Evolutionary conservation across 2,329 filamentous ascomycete genomes (phyloP).

Genomic region (Cadophora malorum): DNA sequence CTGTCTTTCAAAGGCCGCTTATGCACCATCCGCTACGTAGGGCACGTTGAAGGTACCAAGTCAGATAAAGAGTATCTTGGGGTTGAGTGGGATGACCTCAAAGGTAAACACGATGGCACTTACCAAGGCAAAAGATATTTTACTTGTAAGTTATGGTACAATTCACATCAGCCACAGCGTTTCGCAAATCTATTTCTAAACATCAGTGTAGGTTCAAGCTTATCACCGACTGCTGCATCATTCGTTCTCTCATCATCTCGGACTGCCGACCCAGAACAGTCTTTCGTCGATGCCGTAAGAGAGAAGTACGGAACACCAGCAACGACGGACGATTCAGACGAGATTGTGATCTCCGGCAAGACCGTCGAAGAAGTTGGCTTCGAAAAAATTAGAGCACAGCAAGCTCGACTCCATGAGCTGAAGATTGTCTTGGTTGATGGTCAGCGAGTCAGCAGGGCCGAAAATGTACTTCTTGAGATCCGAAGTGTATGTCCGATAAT

Average conservation of each 20-base stretch:
- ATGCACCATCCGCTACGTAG: slow-evolving; percentile 87
- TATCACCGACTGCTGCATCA: slow-evolving; percentile 75
- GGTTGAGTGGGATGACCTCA: slow-evolving; percentile 92
- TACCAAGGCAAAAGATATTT: slow-evolving; percentile 84
- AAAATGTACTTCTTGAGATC: slow-evolving; percentile 43
- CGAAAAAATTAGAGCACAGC: slow-evolving; percentile 84
- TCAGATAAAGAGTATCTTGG: slow-evolving; percentile 80
- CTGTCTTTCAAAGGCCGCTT: slow-evolving; percentile 78
- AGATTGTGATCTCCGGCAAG: slow-evolving; percentile 77
- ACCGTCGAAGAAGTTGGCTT: slow-evolving; percentile 94
- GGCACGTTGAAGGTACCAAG: slow-evolving; percentile 73
- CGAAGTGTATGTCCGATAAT: slow-evolving; percentile 67
- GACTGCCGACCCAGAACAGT: slow-evolving; percentile 68
- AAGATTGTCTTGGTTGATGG: slow-evolving; percentile 84
- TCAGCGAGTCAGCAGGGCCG: slow-evolving; percentile 61
- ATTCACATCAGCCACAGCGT: background rate
- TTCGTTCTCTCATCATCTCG: slow-evolving; percentile 84
- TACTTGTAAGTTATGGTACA: slow-evolving; percentile 63
- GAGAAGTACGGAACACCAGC: slow-evolving; percentile 81
- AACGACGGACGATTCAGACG: slow-evolving; percentile 31
- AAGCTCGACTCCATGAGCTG: slow-evolving; percentile 79
- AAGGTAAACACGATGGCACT: slow-evolving; percentile 90
- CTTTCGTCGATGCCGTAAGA: slow-evolving; percentile 80
- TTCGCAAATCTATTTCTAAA: background rate
- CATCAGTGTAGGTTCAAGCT: slow-evolving; percentile 57